These are phyloP conservation scores for Ceratobasidium sp. DNA, from an alignment of 1,284 basidiomycete species.

Conservation along the genomic window DNA sequence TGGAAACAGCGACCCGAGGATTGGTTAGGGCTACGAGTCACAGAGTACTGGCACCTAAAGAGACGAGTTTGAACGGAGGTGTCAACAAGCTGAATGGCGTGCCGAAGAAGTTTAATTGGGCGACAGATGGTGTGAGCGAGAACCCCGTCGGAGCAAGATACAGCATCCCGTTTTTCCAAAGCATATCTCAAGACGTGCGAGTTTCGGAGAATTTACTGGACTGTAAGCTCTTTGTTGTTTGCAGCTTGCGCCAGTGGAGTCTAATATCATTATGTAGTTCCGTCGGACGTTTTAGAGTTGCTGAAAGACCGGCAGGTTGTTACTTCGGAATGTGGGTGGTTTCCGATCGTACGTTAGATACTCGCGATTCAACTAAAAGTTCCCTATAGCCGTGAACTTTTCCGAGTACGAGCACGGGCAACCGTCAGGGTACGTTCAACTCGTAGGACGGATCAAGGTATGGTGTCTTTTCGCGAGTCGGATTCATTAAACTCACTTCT, in stretches of 20 bases:
- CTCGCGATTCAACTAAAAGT: neutral
- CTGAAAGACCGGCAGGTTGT: slow-evolving; percentile 62
- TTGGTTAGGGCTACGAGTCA: slow-evolving; percentile 73
- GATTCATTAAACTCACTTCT: neutral
- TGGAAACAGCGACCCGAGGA: slow-evolving; percentile 70
- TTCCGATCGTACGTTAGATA: neutral
- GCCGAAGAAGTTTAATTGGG: slow-evolving; percentile 1
- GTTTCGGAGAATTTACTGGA: slow-evolving; percentile 60
- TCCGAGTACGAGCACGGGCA: slow-evolving; percentile 67
- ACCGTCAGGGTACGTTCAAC: slow-evolving; percentile 70
- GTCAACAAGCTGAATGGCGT: too few species aligned
- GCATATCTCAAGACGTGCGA: slow-evolving; percentile 61
- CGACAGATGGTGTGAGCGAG: slow-evolving; percentile 16
- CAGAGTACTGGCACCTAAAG: slow-evolving; percentile 62
- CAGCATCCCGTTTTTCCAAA: slow-evolving; percentile 78
- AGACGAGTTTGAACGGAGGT: neutral
- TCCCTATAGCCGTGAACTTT: slow-evolving; percentile 70
- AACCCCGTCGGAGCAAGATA: slow-evolving; percentile 63
- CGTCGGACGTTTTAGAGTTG: slow-evolving; percentile 64
- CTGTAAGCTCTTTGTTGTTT: slow-evolving; percentile 52
- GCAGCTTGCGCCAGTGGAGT: too few species aligned
- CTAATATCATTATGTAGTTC: slow-evolving; percentile 58
- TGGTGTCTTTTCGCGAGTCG: neutral
- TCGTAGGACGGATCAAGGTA: slow-evolving; percentile 76
- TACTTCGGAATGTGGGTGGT: slow-evolving; percentile 66